Evolutionary conservation across 2,329 filamentous ascomycete genomes (phyloP).

Genomic region (Septoria linicola): DNA sequence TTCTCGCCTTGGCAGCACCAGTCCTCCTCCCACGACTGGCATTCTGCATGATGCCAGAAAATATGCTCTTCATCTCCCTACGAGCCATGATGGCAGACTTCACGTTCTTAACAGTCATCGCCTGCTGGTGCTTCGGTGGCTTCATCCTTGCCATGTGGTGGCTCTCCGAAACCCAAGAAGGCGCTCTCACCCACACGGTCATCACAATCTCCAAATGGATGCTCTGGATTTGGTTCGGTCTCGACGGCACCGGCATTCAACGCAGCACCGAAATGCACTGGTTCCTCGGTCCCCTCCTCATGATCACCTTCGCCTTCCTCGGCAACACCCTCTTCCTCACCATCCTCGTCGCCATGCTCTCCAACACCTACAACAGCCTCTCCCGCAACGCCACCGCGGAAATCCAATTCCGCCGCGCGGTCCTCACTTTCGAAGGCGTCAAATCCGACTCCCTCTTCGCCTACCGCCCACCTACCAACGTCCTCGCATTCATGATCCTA

Average conservation of each 20-base stretch:
- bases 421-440: conserved; percentile 80
- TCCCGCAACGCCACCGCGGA: conserved; percentile 76
- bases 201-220: conserved; percentile 84
- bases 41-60: conserved; percentile 80
- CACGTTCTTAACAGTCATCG: conserved; percentile 70
- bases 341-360: conserved; percentile 82
- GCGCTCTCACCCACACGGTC: conserved; percentile 41
- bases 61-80: conserved; percentile 77
- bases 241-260: conserved; percentile 65
- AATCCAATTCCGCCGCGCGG: conserved; percentile 77
- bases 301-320: conserved; percentile 81
- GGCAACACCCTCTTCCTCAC: conserved; percentile 88
- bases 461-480: conserved; percentile 80
- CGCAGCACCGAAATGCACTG: conserved; percentile 69
- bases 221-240: conserved; percentile 89
- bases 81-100: conserved; percentile 86
- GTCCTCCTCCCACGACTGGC: conserved; percentile 75
- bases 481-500: conserved; percentile 70
- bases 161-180: conserved; percentile 63
- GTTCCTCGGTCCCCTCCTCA: conserved; percentile 73
- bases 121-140: conserved; percentile 79
- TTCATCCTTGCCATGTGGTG: conserved; percentile 78
- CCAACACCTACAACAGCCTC: conserved; percentile 78
- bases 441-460: conserved; percentile 81
- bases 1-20: conserved; percentile 75